phyloP scores from a whole-genome alignment of 176 grass and related monocot species.

The Rhynchospora breviuscula region DNA sequence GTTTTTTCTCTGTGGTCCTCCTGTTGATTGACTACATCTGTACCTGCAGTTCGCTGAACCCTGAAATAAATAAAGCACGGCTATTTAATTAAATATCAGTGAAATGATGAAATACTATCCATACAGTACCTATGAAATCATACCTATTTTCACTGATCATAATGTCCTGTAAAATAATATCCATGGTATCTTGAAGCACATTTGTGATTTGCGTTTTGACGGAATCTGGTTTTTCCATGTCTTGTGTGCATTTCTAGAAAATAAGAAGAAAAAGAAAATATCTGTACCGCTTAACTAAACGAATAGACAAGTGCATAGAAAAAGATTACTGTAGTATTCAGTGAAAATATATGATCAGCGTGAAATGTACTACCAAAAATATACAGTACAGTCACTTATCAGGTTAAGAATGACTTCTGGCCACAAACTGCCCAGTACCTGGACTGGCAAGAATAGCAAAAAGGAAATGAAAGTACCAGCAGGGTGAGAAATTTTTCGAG shows the following conservation, averaged over 20 bases:
- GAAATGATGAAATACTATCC: not conserved
- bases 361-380: not conserved
- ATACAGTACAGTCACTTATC: not conserved
- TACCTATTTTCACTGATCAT: conserved; percentile 59
- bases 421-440: not conserved
- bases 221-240: conserved; percentile 29
- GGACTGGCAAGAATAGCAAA: not conserved
- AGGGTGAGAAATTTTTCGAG: conserved; percentile 67
- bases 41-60: not conserved
- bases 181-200: conserved; percentile 95
- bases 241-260: conserved; percentile 45
- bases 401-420: not conserved
- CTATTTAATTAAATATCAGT: not conserved
- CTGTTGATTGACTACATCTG: not conserved
- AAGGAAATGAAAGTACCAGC: conserved; percentile 40
- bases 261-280: not conserved
- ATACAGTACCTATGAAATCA: not conserved
- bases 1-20: conserved; percentile 15
- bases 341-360: not conserved
- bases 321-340: not conserved
- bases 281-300: not conserved
- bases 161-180: conserved; percentile 80
- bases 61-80: not conserved
- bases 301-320: not conserved
- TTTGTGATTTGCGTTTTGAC: conserved; percentile 57